Evolutionary conservation across 306 rosid species (phyloP).

Genomic region (Alnus rubra): DNA sequence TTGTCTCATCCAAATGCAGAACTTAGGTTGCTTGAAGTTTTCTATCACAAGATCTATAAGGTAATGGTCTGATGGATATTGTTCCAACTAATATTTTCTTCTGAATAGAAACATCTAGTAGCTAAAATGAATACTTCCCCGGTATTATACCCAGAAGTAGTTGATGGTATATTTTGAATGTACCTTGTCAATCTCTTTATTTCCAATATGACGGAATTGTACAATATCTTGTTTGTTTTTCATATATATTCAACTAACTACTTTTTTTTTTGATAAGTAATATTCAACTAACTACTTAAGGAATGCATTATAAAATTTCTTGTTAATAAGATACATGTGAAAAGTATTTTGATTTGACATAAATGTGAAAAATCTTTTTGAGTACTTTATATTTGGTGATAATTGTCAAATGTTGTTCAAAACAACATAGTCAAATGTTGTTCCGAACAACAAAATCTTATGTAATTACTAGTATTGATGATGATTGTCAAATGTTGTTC

Average conservation of each 20-base stretch:
- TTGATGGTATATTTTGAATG: not conserved
- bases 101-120: not conserved
- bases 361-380: no score
- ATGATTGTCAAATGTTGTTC: not conserved
- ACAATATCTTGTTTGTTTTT: not conserved
- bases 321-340: not conserved
- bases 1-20: conserved; percentile 78
- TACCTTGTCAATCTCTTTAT: not conserved
- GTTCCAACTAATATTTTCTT: not conserved
- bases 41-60: conserved; percentile 94
- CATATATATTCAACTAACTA: not conserved
- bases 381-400: no score
- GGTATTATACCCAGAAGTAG: no score
- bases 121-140: not conserved
- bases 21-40: conserved; percentile 91
- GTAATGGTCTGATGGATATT: conserved; percentile 30
- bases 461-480: not conserved
- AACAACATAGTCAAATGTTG: no score
- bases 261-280: no score
- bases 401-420: no score
- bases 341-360: no score
- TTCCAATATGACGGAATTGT: not conserved
- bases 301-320: not conserved
- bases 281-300: not conserved
- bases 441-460: no score